Percentiles rank a stretch among this genome's conserved stretches.
Evolutionary conservation across 2,329 filamentous ascomycete species (phyloP).

Genomic region (Mycosphaerelloides madeirae): DNA sequence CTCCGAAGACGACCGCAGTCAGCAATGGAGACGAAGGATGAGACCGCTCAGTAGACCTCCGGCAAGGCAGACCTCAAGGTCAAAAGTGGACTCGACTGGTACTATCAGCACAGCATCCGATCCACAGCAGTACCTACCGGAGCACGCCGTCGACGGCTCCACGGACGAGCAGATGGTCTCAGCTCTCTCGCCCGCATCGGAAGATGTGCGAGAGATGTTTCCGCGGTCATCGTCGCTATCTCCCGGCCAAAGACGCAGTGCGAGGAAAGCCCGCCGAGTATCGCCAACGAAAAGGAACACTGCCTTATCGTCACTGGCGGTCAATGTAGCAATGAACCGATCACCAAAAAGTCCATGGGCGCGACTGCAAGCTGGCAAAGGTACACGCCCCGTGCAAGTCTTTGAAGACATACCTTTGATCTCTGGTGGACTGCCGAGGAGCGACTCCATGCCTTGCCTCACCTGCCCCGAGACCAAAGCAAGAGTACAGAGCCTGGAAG

Average conservation of each 20-base stretch:
- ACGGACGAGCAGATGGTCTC: constrained; percentile 19
- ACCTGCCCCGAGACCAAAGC: constrained; percentile 17
- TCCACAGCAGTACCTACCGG: neutral
- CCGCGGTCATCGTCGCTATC: constrained; percentile 27
- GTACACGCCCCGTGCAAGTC: neutral
- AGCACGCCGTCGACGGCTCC: constrained; percentile 14
- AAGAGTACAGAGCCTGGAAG: constrained; percentile 19
- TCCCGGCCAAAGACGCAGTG: constrained; percentile 6
- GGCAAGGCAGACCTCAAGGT: constrained; percentile 21
- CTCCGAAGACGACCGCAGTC: constrained; percentile 15
- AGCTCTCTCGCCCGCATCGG: constrained; percentile 21
- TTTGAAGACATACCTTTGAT: neutral
- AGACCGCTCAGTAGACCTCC: constrained; percentile 9
- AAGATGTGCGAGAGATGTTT: constrained; percentile 26
- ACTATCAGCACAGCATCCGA: constrained; percentile 16
- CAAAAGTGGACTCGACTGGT: constrained; percentile 10
- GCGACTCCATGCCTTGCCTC: constrained; percentile 5
- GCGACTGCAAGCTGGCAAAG: constrained; percentile 16
- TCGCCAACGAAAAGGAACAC: constrained; percentile 1
- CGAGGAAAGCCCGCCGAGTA: neutral
- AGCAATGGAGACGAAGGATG: constrained; percentile 3
- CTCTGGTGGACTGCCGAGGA: neutral
- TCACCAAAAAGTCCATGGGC: constrained; percentile 23
- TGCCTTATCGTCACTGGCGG: constrained; percentile 7
- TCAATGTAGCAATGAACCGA: constrained; percentile 11